Conservation (phyloP, 495 filamentous ascomycete genomes). For the Tuber magnatum region DNA sequence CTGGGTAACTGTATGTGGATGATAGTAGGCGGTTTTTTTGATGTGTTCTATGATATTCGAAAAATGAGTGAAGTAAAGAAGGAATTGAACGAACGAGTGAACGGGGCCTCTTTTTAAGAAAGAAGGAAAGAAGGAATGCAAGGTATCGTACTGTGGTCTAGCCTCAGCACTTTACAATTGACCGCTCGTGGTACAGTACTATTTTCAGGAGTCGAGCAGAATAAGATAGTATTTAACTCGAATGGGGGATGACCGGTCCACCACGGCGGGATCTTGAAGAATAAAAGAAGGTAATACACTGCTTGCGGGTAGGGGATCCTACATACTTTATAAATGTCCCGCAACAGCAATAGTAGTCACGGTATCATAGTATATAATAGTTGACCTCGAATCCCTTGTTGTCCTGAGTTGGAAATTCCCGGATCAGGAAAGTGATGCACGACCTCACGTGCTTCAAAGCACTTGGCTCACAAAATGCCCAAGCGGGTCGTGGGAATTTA, state of each 20-base stretch:
- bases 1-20: not conserved
- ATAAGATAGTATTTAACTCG: not conserved
- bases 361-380: not conserved
- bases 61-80: not conserved
- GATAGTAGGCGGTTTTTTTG: not conserved
- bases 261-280: not conserved
- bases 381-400: not conserved
- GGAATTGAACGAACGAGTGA: not conserved
- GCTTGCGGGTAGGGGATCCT: not conserved
- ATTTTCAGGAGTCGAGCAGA: not conserved
- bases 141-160: not conserved
- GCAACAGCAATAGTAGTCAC: not conserved
- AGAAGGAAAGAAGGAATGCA: not conserved
- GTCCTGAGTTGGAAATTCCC: not conserved
- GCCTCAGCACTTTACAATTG: not conserved
- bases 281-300: not conserved
- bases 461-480: not conserved
- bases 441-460: too few species aligned
- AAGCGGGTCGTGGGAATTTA: not conserved
- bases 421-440: not conserved
- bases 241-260: not conserved
- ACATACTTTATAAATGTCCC: not conserved
- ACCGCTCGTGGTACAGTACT: not conserved
- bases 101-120: not conserved
- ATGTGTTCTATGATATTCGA: not conserved